Evolutionary conservation across 2,329 filamentous ascomycete species (phyloP), one percentile per base, ranked within the genome.

Genomic region (Dothistroma pini): DNA sequence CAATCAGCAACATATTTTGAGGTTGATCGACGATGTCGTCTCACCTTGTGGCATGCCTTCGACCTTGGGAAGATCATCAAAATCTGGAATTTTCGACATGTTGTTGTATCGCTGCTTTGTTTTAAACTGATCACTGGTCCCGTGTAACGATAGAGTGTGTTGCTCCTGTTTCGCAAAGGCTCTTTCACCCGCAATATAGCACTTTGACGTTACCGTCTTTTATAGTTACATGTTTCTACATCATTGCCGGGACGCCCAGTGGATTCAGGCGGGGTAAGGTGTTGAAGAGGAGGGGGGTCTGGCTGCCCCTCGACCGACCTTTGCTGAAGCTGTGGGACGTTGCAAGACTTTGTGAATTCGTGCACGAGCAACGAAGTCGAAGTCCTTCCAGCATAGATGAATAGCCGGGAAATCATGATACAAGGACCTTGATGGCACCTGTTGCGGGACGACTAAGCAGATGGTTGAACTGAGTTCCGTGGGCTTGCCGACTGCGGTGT

Each of bases 21-120:
- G 21, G 14, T 48, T 41, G 47, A 16, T 32, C 14, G 7, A 9
- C 3, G 1, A 21, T 25, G 19, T n/a, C 49, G 22, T 34, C 62
- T 19, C 47, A 69, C 76, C 78, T 63, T 75, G 71, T 0, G 78
- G 78, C 64, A 78, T 77, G 19, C 72, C 74, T 47, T 76, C 65
- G 31, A 77, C 72, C 7, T 74, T 68, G 2, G 78, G 78, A 1
- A 81, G 71, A 19, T 73, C 68, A 57, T 78, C 74, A 55, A 79
- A 80, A 25, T 72, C 62, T 7, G 77, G 80, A 41, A 72, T 56
- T 7, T 65, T 68, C 8, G 69, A 58, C 70, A 72, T 70, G 31
- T 10, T 63, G 25, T 16, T 58, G 7, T 16, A 31, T 51, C 31
- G 7, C 5, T n/a, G 12, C 16, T 34, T 25, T 29, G 8, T 11